These are phyloP conservation scores for Canna indica DNA, from an alignment of 176 grass and related monocot genomes.

Conservation along the genomic window DNA sequence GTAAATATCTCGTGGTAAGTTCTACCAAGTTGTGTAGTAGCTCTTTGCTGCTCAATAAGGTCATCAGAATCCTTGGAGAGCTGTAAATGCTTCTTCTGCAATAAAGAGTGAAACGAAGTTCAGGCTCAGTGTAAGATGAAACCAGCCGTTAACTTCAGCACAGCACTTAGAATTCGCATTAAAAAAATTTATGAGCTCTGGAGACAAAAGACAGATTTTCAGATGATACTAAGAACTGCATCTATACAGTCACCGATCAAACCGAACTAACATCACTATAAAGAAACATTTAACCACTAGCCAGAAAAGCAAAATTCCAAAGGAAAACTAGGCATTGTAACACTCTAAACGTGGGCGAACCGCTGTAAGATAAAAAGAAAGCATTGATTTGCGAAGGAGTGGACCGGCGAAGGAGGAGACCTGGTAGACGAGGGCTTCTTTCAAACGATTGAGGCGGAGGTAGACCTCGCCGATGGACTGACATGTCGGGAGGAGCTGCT, in stretches of 20 bases:
- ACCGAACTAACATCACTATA: no score
- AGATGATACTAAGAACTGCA: no score
- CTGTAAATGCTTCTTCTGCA: conserved; percentile 83
- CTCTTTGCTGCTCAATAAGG: conserved; percentile 85
- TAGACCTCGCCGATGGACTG: conserved; percentile 86
- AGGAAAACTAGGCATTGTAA: neutral
- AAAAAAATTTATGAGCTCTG: neutral
- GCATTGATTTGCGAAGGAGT: neutral
- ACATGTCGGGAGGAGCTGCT: conserved; percentile 65
- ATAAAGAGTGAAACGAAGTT: neutral
- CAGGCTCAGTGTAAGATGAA: neutral
- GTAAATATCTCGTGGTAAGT: conserved; percentile 81
- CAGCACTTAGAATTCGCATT: neutral
- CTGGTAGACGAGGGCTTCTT: conserved; percentile 67
- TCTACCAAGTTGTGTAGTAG: conserved; percentile 76
- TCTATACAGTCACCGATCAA: no score
- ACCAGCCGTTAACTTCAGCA: neutral
- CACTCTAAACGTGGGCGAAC: neutral
- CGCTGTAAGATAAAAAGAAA: neutral
- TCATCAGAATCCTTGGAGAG: conserved; percentile 74
- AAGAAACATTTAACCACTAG: neutral
- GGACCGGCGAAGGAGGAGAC: conserved; percentile 13
- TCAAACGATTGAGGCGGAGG: conserved; percentile 51
- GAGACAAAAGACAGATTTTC: neutral
- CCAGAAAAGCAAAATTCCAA: neutral